Evolutionary conservation across 1,284 basidiomycete genomes (phyloP), one percentile per base, ranked within the genome.

Genomic region (Kwoniella shivajii): DNA sequence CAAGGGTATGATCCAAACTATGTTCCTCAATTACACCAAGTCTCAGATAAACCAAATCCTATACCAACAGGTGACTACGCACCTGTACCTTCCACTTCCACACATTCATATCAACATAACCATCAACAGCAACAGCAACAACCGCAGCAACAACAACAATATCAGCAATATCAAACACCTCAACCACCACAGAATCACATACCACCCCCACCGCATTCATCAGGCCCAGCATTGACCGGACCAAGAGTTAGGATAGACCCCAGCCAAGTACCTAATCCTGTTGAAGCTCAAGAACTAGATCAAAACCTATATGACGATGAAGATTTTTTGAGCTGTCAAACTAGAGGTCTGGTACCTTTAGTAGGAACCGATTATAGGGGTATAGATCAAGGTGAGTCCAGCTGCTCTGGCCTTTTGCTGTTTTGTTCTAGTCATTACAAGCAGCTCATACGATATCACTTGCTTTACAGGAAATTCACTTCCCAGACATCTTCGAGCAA

Each of bases 201-300:
- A 64, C 85, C 86, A 24, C 88, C 89, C 68, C 90, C 90, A 11
- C 89, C 89, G 18, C 89, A 92, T 76, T 88, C 86, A 49, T 84
- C 88, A 39, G 89, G 90, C 1, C 80, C 84, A 29, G 75, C 82
- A n/a, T 84, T 85, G 68, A 80, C 83, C 76, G 88, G 88, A 14
- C 69, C 71, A 43, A 85, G 92, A 42, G 84, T 89, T 41, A 86
- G 88, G 63, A 93, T 99, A 68, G 91, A 97, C 74, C 88, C 90
- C 3, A 85, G 83, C 63, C 92, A 97, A 75, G 88, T 99, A 47
- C 96, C 96, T 6, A 93, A 92, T 7, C 90, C 92, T 13, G 86
- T 92, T 27, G 88, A 91, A 56, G 83, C 87, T 13, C 87, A 90
- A 63, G 89, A 94, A 68, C 80, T 84, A 20, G 95, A 98, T 81